Percentiles rank a stretch among this genome's conserved stretches.
phyloP scores from a whole-genome alignment of 495 filamentous ascomycete species.

The Penicillium longicatenatum region DNA sequence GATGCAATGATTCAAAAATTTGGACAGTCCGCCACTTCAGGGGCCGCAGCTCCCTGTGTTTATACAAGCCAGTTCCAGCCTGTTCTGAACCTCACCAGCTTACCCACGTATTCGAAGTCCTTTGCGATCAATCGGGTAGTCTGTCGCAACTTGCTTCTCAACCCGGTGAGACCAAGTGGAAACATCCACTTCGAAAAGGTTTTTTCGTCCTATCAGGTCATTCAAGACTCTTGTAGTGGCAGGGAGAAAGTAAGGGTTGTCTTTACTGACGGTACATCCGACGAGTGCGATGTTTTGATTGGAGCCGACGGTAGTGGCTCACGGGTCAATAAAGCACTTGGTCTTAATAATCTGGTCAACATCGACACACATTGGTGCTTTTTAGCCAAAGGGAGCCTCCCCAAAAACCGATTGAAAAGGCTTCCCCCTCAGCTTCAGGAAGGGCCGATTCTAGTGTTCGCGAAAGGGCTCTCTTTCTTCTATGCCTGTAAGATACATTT shows the following conservation, averaged over 20 bases:
- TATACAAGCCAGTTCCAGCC: background rate
- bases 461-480: background rate
- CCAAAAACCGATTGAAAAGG: background rate
- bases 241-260: background rate
- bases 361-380: background rate
- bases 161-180: background rate
- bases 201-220: background rate
- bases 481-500: background rate
- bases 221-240: background rate
- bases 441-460: background rate
- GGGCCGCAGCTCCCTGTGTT: background rate
- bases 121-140: background rate
- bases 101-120: background rate
- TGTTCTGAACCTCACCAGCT: background rate
- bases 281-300: background rate
- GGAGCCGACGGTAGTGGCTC: background rate
- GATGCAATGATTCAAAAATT: background rate
- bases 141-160: background rate
- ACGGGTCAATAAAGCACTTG: background rate
- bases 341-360: background rate
- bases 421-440: background rate
- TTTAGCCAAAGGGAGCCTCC: background rate
- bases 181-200: background rate
- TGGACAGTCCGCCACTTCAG: background rate
- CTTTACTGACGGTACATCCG: background rate